Evolutionary conservation across 345 rosid genomes (phyloP), one percentile per base, ranked within the genome.

Genomic region (Heritiera fomes): DNA sequence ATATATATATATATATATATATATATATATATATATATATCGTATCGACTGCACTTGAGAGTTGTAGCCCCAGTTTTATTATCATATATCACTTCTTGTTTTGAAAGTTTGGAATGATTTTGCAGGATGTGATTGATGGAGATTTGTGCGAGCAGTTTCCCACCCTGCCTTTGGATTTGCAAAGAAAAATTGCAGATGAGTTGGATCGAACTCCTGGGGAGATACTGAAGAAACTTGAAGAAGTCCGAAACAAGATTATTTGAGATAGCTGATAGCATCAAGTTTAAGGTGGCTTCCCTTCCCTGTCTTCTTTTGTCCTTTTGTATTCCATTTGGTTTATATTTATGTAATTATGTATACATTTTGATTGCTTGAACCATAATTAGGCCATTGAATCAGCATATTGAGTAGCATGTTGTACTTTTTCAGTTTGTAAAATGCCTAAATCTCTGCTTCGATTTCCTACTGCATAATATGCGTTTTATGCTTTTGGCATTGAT

Each of bases 111-210:
- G 28, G 9, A 7, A 38, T 76, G 30, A 50, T 83, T 55, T 76
- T 87, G 84, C 89, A 95, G 99, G 99, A 96, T 55, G 98, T 96
- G 85, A 96, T 96, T 6, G 98, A 96, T 79, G 99, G 99, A 7
- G 99, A 96, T 83, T 87, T 96, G 47, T 96, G 98, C 67, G 98
- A 96, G 93, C 98, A 96, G 88, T 94, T 89, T 83, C 99, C 99
- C 0, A 92, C 95, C 1, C 84, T 96, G 61, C 92, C 98, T 13
- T 82, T 92, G 85, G 98, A 96, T 62, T 18, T 90, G 85, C 99
- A 96, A 80, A 86, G 94, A 82, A 96, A 91, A 84, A 96, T 94
- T 80, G 98, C 98, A 0, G 99, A 94, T 61, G 98, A 96, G 78
- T 75, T 94, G 90, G 99, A 96, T 77, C 91, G 98, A 79, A 94